These are phyloP conservation scores for Phytophthora syringae DNA, from an alignment of 352 stramenopile species.

Conservation along the genomic window DNA sequence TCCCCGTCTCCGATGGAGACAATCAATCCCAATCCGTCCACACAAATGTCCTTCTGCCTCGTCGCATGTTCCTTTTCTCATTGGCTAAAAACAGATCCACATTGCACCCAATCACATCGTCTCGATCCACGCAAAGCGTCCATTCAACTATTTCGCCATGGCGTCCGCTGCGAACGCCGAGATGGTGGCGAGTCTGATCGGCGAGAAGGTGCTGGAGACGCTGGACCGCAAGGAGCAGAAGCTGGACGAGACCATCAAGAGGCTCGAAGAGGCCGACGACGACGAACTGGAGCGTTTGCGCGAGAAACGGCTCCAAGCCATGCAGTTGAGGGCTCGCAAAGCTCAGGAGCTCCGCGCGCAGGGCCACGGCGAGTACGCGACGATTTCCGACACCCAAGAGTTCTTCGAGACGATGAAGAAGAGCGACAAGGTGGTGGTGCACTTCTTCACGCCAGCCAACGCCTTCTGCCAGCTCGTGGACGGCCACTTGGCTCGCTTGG, in stretches of 20 bases:
- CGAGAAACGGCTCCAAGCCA: constrained; percentile 75
- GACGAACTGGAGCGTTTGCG: constrained; percentile 90
- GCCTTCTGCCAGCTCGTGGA: constrained; percentile 95
- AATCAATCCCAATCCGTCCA: constrained; percentile 18
- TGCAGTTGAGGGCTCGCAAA: constrained; percentile 77
- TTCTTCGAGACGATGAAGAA: constrained; percentile 97
- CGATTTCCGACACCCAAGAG: constrained; percentile 92
- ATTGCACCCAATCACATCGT: constrained; percentile 18
- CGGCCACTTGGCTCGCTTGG: constrained; percentile 91
- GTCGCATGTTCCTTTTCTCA: not conserved
- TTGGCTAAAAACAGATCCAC: constrained; percentile 6
- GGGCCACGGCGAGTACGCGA: constrained; percentile 89
- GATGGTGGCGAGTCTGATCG: constrained; percentile 80
- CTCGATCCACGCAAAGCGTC: constrained; percentile 13
- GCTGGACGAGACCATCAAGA: constrained; percentile 86
- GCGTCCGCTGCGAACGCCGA: constrained; percentile 71
- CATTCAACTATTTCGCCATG: constrained; percentile 43
- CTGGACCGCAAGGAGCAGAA: constrained; percentile 87
- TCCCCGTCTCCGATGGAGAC: constrained; percentile 3
- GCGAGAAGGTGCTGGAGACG: constrained; percentile 87
- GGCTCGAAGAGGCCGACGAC: constrained; percentile 87
- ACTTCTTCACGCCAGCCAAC: constrained; percentile 96
- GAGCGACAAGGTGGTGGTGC: constrained; percentile 91
- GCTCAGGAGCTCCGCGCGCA: constrained; percentile 77
- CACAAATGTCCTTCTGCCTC: constrained; percentile 12